phyloP scores from a whole-genome alignment of 2,329 filamentous ascomycete species.

The Phialophora expanda region DNA sequence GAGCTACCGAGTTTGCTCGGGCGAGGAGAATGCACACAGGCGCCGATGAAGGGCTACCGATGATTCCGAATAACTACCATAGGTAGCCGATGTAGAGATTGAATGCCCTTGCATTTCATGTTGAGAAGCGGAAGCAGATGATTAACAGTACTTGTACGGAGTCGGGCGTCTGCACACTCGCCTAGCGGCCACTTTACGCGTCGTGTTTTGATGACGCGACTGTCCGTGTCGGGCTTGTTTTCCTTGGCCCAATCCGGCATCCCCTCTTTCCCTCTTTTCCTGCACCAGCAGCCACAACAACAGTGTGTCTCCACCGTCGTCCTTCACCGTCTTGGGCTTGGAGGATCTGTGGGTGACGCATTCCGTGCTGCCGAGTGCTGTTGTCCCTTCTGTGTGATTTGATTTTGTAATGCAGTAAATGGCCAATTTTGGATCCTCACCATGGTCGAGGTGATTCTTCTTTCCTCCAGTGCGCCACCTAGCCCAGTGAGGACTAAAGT shows the following conservation, averaged over 20 bases:
- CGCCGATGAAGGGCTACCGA: constrained; percentile 14
- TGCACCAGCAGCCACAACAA: background rate
- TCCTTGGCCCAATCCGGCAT: constrained; percentile 12
- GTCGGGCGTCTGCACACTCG: background rate
- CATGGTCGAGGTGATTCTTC: constrained; percentile 31
- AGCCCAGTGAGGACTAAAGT: background rate
- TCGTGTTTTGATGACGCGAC: constrained; percentile 10
- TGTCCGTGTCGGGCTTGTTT: constrained; percentile 22
- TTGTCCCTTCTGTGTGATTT: background rate
- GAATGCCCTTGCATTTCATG: background rate
- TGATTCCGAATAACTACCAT: constrained; percentile 14
- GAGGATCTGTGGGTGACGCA: background rate
- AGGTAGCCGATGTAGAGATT: background rate
- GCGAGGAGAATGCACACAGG: constrained; percentile 26
- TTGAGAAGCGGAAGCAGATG: background rate
- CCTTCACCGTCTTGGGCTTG: background rate
- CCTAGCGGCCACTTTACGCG: constrained; percentile 21
- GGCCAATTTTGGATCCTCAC: background rate
- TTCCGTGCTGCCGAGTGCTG: background rate
- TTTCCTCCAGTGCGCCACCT: constrained; percentile 29
- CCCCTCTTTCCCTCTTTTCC: background rate
- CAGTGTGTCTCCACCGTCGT: background rate
- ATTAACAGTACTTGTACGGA: too few species aligned
- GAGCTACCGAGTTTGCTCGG: constrained; percentile 33
- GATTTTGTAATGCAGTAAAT: background rate